Evolutionary conservation across 2,329 filamentous ascomycete genomes (phyloP).

Genomic region (Didymella lethalis): DNA sequence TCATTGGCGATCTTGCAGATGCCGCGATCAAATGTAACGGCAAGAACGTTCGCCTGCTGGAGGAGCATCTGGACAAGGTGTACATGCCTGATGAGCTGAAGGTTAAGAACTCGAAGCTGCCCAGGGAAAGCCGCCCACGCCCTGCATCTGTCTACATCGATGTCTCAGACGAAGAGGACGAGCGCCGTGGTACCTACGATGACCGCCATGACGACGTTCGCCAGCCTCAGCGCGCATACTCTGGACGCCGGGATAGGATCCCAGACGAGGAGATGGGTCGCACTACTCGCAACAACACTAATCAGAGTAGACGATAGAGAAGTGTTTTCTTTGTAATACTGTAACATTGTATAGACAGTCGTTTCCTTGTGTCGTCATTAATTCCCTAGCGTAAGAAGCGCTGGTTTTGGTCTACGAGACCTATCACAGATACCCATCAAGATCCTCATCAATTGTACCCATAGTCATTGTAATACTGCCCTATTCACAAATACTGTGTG

Average conservation of each 20-base stretch:
- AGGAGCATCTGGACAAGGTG: conserved; percentile 72
- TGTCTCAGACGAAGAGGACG: conserved; percentile 51
- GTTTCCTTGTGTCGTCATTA: conserved; percentile 1
- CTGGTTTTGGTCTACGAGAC: conserved; percentile 7
- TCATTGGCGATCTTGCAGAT: conserved; percentile 78
- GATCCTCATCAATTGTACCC: conserved; percentile 2
- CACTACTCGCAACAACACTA: conserved; percentile 34
- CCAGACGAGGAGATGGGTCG: conserved; percentile 46
- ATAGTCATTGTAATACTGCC: conserved; percentile 19
- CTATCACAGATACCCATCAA: conserved; percentile 19
- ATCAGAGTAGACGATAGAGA: conserved; percentile 31
- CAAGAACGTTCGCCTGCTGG: conserved; percentile 74
- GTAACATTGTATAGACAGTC: conserved; percentile 7
- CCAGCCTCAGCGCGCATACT: conserved; percentile 40
- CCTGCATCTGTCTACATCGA: conserved; percentile 59
- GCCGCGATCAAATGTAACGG: conserved; percentile 78
- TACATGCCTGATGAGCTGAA: conserved; percentile 60
- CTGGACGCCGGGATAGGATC: conserved; percentile 35
- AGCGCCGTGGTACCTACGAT: conserved; percentile 34
- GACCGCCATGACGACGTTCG: conserved; percentile 39
- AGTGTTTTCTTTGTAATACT: conserved; percentile 14
- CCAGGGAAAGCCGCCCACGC: conserved; percentile 41
- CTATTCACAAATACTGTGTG: background rate
- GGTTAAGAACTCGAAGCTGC: conserved; percentile 30
- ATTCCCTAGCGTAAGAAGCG: background rate